phyloP scores from a whole-genome alignment of 345 rosid genomes.

The Punica granatum region DNA sequence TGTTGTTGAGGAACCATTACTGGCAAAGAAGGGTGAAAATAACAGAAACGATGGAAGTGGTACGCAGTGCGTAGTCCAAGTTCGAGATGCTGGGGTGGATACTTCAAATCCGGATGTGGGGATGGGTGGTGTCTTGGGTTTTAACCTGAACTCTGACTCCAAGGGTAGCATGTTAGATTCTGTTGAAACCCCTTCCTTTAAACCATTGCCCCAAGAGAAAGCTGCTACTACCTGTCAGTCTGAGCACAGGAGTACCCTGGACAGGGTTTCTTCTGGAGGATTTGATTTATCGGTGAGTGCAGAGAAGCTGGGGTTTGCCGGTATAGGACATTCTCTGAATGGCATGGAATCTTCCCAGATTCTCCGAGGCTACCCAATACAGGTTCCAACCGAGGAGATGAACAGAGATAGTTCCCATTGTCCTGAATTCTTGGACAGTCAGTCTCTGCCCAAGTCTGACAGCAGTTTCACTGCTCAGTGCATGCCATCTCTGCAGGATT shows the following conservation, averaged over 20 bases:
- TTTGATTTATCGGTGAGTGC: slow-evolving; percentile 14
- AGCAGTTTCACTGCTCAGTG: slow-evolving; percentile 14
- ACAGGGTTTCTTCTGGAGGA: slow-evolving; percentile 25
- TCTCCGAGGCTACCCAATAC: slow-evolving; percentile 34
- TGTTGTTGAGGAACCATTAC: neutral
- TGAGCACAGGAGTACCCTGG: slow-evolving; percentile 22
- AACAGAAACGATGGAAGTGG: slow-evolving; percentile 20
- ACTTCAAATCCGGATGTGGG: slow-evolving; percentile 20
- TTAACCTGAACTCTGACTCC: neutral
- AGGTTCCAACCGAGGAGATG: slow-evolving; percentile 36
- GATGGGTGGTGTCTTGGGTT: neutral
- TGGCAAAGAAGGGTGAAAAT: slow-evolving; percentile 7
- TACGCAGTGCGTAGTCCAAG: slow-evolving; percentile 17
- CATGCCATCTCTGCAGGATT: slow-evolving; percentile 21
- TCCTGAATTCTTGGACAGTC: slow-evolving; percentile 29
- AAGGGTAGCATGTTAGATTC: slow-evolving; percentile 5
- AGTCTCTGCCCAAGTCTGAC: slow-evolving; percentile 21
- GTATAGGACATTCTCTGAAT: slow-evolving; percentile 5
- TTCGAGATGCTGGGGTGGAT: slow-evolving; percentile 19
- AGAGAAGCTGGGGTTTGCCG: neutral
- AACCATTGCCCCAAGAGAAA: slow-evolving; percentile 18
- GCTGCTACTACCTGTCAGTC: slow-evolving; percentile 26
- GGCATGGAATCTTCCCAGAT: slow-evolving; percentile 28
- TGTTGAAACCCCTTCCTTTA: slow-evolving; percentile 15
- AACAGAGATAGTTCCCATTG: slow-evolving; percentile 28